Evolutionary conservation across 2,329 filamentous ascomycete genomes (phyloP).

Genomic region (Aureobasidium sp.): DNA sequence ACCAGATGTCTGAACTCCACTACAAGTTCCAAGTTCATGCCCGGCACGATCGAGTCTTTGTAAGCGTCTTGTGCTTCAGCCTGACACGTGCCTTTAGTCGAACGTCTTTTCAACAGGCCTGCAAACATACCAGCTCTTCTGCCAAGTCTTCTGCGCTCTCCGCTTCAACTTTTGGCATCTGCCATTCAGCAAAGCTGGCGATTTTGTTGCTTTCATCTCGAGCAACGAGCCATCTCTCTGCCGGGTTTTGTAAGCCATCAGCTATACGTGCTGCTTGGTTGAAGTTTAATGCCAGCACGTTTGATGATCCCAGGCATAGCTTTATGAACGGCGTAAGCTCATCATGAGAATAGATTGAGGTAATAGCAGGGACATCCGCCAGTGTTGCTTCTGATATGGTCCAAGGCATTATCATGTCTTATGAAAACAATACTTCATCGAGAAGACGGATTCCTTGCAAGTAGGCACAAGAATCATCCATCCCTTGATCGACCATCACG

Average conservation of each 20-base stretch:
- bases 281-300: constrained; percentile 8
- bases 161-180: constrained; percentile 11
- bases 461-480: background rate
- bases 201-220: constrained; percentile 12
- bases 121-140: constrained; percentile 9
- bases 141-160: constrained; percentile 7
- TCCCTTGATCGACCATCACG: background rate
- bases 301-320: constrained; percentile 7
- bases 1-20: constrained; percentile 3
- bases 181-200: constrained; percentile 9
- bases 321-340: constrained; percentile 9
- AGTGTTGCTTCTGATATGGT: constrained; percentile 9
- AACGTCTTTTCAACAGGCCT: background rate
- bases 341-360: constrained; percentile 1
- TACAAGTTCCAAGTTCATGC: constrained; percentile 7
- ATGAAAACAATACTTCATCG: background rate
- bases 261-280: background rate
- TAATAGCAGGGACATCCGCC: constrained; percentile 12
- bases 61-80: constrained; percentile 4
- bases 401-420: background rate
- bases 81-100: background rate
- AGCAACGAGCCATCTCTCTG: constrained; percentile 8
- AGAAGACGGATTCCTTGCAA: background rate
- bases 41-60: constrained; percentile 6
- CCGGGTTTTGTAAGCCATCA: background rate